Conservation (phyloP, 495 filamentous ascomycete species). For the Aspergillus egyptiacus region DNA sequence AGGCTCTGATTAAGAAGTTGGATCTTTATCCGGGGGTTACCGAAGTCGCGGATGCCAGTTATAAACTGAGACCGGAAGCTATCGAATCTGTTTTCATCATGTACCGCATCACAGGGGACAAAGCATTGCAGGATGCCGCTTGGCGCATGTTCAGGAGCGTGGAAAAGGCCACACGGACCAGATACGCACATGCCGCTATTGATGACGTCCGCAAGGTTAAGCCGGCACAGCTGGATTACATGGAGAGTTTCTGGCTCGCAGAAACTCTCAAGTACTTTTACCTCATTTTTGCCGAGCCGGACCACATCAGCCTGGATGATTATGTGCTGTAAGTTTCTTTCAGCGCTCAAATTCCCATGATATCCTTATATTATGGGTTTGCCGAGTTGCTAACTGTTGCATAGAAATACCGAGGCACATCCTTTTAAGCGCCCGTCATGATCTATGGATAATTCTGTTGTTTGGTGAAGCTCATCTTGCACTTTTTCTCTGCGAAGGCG, state of each 20-base stretch:
- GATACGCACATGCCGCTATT: constrained; percentile 54
- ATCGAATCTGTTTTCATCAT: constrained; percentile 71
- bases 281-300: constrained; percentile 70
- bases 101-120: constrained; percentile 68
- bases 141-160: constrained; percentile 74
- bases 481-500: too few relatives aligned
- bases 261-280: constrained; percentile 96
- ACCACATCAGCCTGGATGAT: constrained; percentile 62
- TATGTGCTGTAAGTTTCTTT: constrained; percentile 51
- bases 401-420: constrained; percentile 71
- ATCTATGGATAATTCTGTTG: too few relatives aligned
- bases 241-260: constrained; percentile 58
- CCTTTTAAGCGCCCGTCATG: constrained; percentile 50
- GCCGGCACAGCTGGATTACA: constrained; percentile 37
- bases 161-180: constrained; percentile 52
- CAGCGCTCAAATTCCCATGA: too few relatives aligned
- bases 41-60: constrained; percentile 52
- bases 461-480: too few relatives aligned
- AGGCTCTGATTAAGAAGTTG: constrained; percentile 37
- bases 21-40: constrained; percentile 55
- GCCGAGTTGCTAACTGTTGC: constrained; percentile 5
- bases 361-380: not conserved
- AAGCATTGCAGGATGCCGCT: constrained; percentile 58
- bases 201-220: constrained; percentile 44
- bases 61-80: constrained; percentile 65